These are phyloP conservation scores for Candida arabinofermentans DNA, from an alignment of 805 yeast genomes.

Conservation along the genomic window DNA sequence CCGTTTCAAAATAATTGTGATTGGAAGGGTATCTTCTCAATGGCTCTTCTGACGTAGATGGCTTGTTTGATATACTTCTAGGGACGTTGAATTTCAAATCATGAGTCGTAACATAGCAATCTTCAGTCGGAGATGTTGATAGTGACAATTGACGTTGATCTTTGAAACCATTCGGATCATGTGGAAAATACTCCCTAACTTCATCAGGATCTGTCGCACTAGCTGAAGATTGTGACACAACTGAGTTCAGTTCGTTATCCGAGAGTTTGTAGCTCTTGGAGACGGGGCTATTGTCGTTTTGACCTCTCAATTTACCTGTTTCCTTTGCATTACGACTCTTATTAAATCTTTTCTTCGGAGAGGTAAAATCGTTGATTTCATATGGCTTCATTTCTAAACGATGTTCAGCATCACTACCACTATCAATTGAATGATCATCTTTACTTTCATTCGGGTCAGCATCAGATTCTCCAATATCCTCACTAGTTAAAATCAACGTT, in stretches of 20 bases:
- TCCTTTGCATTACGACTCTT: no score
- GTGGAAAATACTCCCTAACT: not conserved
- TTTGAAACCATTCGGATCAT: no score
- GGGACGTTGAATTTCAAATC: no score
- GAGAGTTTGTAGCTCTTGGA: not conserved
- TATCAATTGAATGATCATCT: not conserved
- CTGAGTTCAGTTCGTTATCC: not conserved
- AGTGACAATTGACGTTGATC: no score
- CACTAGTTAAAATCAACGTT: conserved; percentile 2
- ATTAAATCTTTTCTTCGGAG: no score
- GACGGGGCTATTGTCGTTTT: not conserved
- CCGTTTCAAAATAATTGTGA: conserved; percentile 22
- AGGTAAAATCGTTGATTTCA: no score
- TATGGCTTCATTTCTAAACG: not conserved
- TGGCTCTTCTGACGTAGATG: not conserved
- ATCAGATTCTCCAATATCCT: not conserved
- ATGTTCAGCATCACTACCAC: not conserved
- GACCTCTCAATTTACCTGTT: no score
- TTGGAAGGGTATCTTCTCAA: conserved; percentile 9
- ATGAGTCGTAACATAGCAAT: no score
- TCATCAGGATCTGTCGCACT: conserved; percentile 2
- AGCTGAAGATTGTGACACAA: not conserved
- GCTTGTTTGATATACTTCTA: not conserved
- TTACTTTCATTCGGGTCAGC: no score
- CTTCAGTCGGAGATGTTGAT: no score